Evolutionary conservation across 164 flowering plant genomes (phyloP), one percentile per base, ranked within the genome.

Genomic region (Chimonanthus salicifolius): DNA sequence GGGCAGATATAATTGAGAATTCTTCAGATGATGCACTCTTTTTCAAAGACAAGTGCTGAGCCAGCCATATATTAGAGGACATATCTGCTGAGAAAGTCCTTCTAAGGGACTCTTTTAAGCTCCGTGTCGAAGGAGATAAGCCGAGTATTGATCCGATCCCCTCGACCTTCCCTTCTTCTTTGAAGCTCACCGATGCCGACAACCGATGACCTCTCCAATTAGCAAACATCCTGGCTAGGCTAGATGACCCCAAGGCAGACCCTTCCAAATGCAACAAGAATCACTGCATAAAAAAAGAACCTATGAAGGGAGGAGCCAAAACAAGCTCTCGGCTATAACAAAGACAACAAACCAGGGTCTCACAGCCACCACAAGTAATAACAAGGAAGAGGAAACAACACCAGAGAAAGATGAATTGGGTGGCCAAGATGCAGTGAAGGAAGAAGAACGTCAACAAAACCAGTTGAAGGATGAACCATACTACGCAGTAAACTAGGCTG

Each of bases 71-170:
- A 78, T 79, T 85, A 46, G 92, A 88, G 10, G 91, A 85, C 91
- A 87, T 88, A 63, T 90, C 92, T 0, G 91, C 89, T 0, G 95
- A 90, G 1, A 88, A 78, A 45, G 92, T 87, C 72, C 92, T 75
- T 54, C 90, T 71, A 1, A 90, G 75, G 0, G 92, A 84, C 54
- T 47, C 77, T 51, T 45, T 72, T 5, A 3, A 6, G 18, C 58
- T 18, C 62, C 50, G 68, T 20, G 66, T 60, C 13, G 66, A 74
- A 11, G 77, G 80, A 44, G 68, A 71, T 64, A 62, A 69, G 20
- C 83, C 82, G 43, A 90, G 89, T 49, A 87, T 83, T 47, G 89
- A 77, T 51, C 83, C 82, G 21, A 88, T 84, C 11, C 95, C 92
- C 54, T 79, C 85, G 60, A 64, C 58, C 68, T 73, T 73, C 15